A percentile compares a stretch with the other conserved stretches of the same genome.
Conservation (phyloP, 441 rosid genomes). For the Gossypium schwendimanii region DNA sequence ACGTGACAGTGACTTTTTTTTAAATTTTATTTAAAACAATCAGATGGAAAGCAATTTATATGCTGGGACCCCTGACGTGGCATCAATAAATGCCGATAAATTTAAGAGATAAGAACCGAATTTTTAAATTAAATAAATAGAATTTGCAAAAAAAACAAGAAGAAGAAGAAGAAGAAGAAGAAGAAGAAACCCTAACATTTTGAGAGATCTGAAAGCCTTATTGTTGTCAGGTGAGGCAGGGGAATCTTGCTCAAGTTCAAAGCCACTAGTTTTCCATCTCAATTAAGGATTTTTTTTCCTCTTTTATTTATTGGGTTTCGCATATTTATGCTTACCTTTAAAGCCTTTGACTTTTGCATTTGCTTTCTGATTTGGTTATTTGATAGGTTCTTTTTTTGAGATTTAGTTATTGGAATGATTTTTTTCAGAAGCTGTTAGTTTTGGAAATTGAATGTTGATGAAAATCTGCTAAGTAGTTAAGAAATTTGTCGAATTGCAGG, state of each 20-base stretch:
- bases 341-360: neutral
- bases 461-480: neutral
- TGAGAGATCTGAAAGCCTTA: neutral
- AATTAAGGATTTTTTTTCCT: neutral
- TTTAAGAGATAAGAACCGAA: neutral
- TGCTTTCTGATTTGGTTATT: neutral
- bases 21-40: neutral
- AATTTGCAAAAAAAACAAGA: neutral
- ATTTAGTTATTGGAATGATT: neutral
- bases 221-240: neutral
- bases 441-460: neutral
- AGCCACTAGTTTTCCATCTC: neutral
- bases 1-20: neutral
- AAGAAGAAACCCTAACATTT: neutral
- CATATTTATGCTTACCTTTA: neutral
- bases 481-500: neutral
- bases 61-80: slow-evolving; percentile 2
- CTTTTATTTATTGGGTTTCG: neutral
- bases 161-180: neutral
- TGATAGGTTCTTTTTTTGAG: neutral
- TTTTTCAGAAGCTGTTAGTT: neutral
- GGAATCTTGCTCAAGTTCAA: neutral
- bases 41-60: neutral
- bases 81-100: neutral
- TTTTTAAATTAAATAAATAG: neutral